These are phyloP conservation scores for Novymonas esmeraldas DNA, from an alignment of 208 protist genomes.

Conservation along the genomic window DNA sequence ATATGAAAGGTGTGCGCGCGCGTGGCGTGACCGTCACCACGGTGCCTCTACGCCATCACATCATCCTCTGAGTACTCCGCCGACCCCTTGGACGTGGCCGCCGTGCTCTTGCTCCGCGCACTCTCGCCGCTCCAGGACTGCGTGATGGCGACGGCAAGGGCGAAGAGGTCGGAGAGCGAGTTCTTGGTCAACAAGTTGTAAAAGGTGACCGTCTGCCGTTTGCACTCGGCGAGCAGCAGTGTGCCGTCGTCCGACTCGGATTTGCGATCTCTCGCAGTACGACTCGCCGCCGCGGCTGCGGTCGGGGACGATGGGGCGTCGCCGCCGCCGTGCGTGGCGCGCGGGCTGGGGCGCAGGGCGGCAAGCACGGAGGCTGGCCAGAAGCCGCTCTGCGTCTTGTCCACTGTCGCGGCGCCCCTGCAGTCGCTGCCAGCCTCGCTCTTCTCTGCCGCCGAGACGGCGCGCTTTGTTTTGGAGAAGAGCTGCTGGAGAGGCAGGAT, in stretches of 20 bases:
- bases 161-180: constrained; percentile 47
- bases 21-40: neutral
- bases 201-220: constrained; percentile 47
- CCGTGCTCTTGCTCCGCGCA: constrained; percentile 5
- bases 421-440: neutral
- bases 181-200: constrained; percentile 40
- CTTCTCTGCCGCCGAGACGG: neutral
- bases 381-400: constrained; percentile 3
- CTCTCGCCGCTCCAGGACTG: constrained; percentile 44
- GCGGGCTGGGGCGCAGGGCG: constrained; percentile 6
- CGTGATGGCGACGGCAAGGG: constrained; percentile 50
- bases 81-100: neutral
- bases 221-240: constrained; percentile 43
- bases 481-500: constrained; percentile 7
- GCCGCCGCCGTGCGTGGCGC: too few relatives aligned
- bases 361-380: constrained; percentile 13
- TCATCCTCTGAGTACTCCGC: constrained; percentile 11
- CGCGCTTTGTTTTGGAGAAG: constrained; percentile 17
- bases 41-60: neutral
- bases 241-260: neutral
- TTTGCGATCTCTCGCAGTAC: neutral
- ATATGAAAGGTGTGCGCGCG: too few relatives aligned
- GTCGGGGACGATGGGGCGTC: too few relatives aligned
- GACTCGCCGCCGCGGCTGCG: too few relatives aligned
- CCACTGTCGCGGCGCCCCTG: neutral